These are phyloP conservation scores for Capillidium heterosporum DNA, from an alignment of 371 early-diverging fungal species.

Conservation along the genomic window DNA sequence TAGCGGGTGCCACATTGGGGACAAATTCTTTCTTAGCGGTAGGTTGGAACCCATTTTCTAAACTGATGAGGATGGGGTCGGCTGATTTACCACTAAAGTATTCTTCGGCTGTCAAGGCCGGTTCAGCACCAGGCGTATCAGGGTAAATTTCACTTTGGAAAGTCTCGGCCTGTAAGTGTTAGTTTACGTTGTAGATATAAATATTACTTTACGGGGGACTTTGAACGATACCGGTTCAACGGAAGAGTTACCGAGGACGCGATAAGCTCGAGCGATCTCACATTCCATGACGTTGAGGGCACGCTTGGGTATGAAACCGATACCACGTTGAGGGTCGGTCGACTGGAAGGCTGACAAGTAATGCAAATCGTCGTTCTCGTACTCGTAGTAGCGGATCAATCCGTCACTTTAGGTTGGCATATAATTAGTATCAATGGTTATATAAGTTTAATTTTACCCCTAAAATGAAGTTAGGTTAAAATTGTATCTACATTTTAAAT, in stretches of 20 bases:
- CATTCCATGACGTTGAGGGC: constrained; percentile 65
- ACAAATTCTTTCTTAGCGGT: constrained; percentile 62
- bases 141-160: constrained; percentile 95
- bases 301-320: constrained; percentile 88
- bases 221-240: constrained; percentile 93
- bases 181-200: neutral
- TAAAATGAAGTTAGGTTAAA: neutral
- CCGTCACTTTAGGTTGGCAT: constrained; percentile 55
- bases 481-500: constrained; percentile 4
- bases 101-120: constrained; percentile 74
- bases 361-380: constrained; percentile 64
- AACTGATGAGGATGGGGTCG: constrained; percentile 52
- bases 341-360: constrained; percentile 74
- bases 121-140: constrained; percentile 56
- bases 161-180: constrained; percentile 57
- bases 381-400: constrained; percentile 95
- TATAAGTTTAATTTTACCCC: constrained; percentile 4
- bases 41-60: constrained; percentile 62
- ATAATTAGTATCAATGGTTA: neutral
- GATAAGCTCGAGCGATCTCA: constrained; percentile 85
- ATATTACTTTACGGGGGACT: constrained; percentile 80
- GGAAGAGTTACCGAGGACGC: constrained; percentile 54
- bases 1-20: constrained; percentile 19
- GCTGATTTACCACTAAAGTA: constrained; percentile 75
- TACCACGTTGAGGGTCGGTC: constrained; percentile 83